Base-by-base conservation (phyloP, 768 basidiomycete genomes). In the Paxillus rubicundulus region DNA sequence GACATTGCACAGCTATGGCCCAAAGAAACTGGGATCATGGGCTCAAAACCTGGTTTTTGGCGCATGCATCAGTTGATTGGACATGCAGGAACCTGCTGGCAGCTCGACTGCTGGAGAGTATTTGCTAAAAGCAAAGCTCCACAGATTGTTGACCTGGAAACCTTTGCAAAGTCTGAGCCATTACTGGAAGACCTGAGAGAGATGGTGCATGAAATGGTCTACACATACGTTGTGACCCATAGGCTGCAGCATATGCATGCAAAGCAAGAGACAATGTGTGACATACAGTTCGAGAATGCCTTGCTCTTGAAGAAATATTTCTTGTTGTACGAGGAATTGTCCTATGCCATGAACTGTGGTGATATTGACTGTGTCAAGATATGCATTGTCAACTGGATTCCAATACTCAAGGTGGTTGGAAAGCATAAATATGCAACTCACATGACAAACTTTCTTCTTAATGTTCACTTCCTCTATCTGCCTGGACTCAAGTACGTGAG, bases 291-390 rank as follows among this genome's bases (percentile, higher is more conserved):
- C 12, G 69, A 72, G 52, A 76, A 77, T 52, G 44, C 52, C 1
- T 40, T 70, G 7, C 52, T 74, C 1, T 43, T 51, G 14, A 56
- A 73, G 13, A 47, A 70, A 36, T 70, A 72, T 24, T 65, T 71
- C 27, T 45, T 74, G 3, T 65, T 76, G 0, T 78, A 78, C 49
- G 70, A 73, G 44, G 75, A 76, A 48, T 52, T 73, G 4, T 59
- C 62, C 0, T 62, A 68, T 53, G 61, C 69, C 0, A 67, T 70
- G 60, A 71, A 69, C 28, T n/a, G 36, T 8, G 68, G 71, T 6
- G 71, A 71, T 36, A 67, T 72, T 51, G 69, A 67, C 1, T 57
- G 64, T 2, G 47, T 69, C 4, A 63, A 71, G 39, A 61, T 55
- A 10, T 50, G 45, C 4, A 62, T 70, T 33, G 34, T 56, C 7